phyloP scores from a whole-genome alignment of 225 moss, liverwort and hornwort genomes.

The Antitrichia curtipendula region DNA sequence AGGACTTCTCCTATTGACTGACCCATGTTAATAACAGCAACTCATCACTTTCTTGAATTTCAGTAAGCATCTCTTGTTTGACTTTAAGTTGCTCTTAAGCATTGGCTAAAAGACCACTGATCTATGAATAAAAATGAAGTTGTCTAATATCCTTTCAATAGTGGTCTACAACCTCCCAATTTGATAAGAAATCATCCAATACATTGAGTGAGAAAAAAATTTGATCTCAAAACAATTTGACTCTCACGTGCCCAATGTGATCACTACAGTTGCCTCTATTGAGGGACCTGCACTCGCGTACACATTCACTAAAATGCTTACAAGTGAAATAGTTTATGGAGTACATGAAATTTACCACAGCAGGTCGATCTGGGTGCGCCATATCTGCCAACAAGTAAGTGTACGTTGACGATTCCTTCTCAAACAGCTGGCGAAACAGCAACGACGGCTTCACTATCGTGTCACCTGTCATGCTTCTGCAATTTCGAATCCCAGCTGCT shows the following conservation, averaged over 20 bases:
- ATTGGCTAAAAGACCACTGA: background rate
- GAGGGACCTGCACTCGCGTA: background rate
- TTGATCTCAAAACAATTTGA: background rate
- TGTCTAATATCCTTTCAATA: background rate
- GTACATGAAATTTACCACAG: constrained; percentile 34
- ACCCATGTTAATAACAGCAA: background rate
- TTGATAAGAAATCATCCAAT: background rate
- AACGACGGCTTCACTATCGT: constrained; percentile 12
- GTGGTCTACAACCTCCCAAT: background rate
- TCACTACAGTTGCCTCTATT: background rate
- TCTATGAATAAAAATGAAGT: background rate
- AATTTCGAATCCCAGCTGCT: background rate
- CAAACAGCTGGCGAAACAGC: constrained; percentile 85
- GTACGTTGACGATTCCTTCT: constrained; percentile 95
- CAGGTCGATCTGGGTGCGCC: constrained; percentile 68
- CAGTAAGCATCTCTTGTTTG: background rate
- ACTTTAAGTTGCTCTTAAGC: background rate
- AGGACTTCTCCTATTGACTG: background rate
- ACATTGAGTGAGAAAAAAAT: background rate
- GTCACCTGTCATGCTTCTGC: constrained; percentile 30
- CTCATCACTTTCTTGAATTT: background rate
- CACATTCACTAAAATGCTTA: background rate
- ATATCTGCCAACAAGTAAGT: constrained; percentile 80
- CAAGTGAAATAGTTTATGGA: background rate
- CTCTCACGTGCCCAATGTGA: background rate